Base-by-base conservation (phyloP, 1,284 basidiomycete genomes). In the Pseudozyma sp. region DNA sequence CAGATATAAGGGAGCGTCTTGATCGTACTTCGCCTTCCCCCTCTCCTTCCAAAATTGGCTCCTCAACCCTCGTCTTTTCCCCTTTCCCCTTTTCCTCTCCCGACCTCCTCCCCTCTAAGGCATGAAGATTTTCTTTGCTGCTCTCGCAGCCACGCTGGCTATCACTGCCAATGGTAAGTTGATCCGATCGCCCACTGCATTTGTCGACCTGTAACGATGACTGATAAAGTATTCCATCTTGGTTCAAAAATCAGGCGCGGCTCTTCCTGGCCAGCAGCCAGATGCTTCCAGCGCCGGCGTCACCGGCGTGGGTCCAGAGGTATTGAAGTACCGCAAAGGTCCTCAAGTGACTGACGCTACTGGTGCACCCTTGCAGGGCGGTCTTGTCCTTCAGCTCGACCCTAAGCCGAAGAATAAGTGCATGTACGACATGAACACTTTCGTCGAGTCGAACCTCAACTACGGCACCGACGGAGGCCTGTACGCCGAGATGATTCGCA, bases 391-490 rank as follows among this genome's bases (percentile, higher is more conserved):
- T 9, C 18, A 64, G 50, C 61, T 74, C 35, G 59, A n/a, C 47
- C 11, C 51, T 18, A 62, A 66, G 62, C 50, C 61, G 21, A 63
- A 65, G 31, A 54, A 54, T 39, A 69, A 74, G 55, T 74, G 71
- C 59, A 62, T 74, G 54, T 74, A 65, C 62, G 71, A 74, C 52
- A 74, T 74, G 71, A 42, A 74, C 71, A 76, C 69, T 8, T 76
- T 76, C n/a, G 58, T 76, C 35, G 73, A 76, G 52, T 60, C 65
- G 14, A 76, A 76, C 62, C 60, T 79, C 59, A 79, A 77, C 69
- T 77, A 67, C n/a, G 78, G 67, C 31, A 63, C 68, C 18, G 75
- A 79, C 34, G 77, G 78, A n/a, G 78, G 78, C 18, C 57, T 80
- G 1, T 76, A 77, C 25, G 77, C 70, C 19, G 78, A 80, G 54